A percentile compares a stretch with the other conserved stretches of the same genome.
Conservation (phyloP, 1,139 yeast species). For the Diutina ranongensis region DNA sequence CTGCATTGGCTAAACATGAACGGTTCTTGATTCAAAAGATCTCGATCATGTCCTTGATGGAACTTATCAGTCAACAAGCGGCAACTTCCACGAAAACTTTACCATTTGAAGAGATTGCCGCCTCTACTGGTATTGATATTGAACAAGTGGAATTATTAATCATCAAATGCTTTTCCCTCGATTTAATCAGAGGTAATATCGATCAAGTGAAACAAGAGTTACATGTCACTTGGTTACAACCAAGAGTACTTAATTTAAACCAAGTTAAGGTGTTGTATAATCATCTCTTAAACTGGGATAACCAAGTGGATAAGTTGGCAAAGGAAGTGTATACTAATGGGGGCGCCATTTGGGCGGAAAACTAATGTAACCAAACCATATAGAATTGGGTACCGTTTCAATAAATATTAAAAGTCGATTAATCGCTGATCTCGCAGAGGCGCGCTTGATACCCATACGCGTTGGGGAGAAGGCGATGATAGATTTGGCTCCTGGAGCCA, state of each 20-base stretch:
- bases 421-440: too few relatives aligned
- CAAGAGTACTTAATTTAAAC: conserved; percentile 72
- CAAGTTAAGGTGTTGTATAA: conserved; percentile 72
- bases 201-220: conserved; percentile 77
- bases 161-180: conserved; percentile 82
- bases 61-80: conserved; percentile 72
- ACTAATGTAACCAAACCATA: neutral
- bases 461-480: too few relatives aligned
- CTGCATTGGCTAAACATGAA: conserved; percentile 49
- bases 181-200: conserved; percentile 73
- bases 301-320: conserved; percentile 59
- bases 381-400: neutral
- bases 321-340: conserved; percentile 34
- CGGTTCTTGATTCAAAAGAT: conserved; percentile 79
- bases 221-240: conserved; percentile 89
- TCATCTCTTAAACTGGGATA: conserved; percentile 69
- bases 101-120: conserved; percentile 61
- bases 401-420: too few relatives aligned
- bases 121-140: conserved; percentile 52
- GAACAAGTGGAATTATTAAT: conserved; percentile 83
- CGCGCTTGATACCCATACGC: neutral
- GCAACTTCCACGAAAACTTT: conserved; percentile 57
- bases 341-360: conserved; percentile 12
- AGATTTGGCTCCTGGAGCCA: neutral
- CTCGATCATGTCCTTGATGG: conserved; percentile 84